These are phyloP conservation scores for Solanum aculeatissimum DNA, from an alignment of 305 asterid species.

Conservation along the genomic window DNA sequence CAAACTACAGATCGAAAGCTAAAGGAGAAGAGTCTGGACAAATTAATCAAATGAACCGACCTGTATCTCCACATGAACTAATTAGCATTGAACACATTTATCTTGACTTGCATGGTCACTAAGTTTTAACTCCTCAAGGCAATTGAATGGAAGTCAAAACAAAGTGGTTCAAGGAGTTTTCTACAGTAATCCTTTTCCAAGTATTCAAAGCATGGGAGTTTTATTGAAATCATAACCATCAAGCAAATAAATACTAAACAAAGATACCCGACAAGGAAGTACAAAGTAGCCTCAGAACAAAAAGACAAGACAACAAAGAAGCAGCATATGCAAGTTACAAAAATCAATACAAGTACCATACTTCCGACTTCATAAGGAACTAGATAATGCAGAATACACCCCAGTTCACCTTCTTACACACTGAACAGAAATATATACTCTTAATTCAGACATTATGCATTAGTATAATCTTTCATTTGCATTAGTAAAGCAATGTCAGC, in stretches of 20 bases:
- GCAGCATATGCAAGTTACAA: not conserved
- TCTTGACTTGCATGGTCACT: not conserved
- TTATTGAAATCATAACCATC: not conserved
- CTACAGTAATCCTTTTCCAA: not conserved
- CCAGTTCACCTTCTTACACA: not conserved
- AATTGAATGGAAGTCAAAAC: not conserved
- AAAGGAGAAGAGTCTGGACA: not conserved
- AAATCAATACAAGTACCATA: not conserved
- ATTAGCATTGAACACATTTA: not conserved
- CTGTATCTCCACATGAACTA: not conserved
- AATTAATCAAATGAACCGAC: not conserved
- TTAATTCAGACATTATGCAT: not conserved
- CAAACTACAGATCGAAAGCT: not conserved
- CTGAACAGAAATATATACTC: not conserved
- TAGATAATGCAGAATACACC: not conserved
- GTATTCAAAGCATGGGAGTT: not conserved
- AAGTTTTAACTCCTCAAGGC: not conserved
- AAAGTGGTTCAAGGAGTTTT: not conserved
- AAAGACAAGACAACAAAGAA: not conserved
- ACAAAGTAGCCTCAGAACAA: not conserved
- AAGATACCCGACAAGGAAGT: not conserved
- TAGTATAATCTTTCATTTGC: not conserved
- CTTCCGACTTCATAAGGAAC: not conserved
- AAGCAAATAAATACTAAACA: not conserved
- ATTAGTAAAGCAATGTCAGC: not conserved